Percentiles rank a stretch among this genome's conserved stretches.
phyloP scores from a whole-genome alignment of 768 basidiomycete species.

The Chalciporus sphaerocephalus region DNA sequence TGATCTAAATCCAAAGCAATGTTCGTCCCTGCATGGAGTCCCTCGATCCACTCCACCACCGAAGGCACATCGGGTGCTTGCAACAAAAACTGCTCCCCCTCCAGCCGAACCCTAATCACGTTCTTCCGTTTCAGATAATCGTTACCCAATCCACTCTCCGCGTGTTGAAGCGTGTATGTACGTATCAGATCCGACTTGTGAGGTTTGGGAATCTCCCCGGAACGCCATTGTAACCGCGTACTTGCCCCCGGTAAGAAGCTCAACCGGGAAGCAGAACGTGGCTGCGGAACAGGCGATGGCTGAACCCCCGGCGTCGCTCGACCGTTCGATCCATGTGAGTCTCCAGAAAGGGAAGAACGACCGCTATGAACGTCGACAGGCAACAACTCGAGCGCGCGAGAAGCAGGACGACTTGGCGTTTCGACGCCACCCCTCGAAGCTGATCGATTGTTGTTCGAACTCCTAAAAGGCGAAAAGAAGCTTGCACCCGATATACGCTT shows the following conservation, averaged over 20 bases:
- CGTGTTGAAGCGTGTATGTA: constrained; percentile 79
- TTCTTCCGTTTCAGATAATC: constrained; percentile 93
- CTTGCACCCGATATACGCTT: constrained; percentile 29
- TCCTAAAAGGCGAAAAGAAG: constrained; percentile 27
- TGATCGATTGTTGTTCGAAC: constrained; percentile 6
- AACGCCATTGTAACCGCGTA: constrained; percentile 15
- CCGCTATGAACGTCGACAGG: constrained; percentile 22
- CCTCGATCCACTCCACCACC: constrained; percentile 97
- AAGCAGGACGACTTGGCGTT: constrained; percentile 2
- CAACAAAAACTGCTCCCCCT: constrained; percentile 95
- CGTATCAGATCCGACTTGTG: constrained; percentile 53
- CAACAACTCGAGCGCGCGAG: constrained; percentile 20
- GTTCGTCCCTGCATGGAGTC: constrained; percentile 87
- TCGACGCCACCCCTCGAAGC: constrained; percentile 11
- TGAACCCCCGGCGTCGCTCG: constrained; percentile 13
- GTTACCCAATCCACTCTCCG: constrained; percentile 91
- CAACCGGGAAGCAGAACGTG: constrained; percentile 20
- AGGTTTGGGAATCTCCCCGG: constrained; percentile 37
- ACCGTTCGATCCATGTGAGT: constrained; percentile 12
- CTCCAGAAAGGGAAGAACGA: constrained; percentile 16
- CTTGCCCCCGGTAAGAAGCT: constrained; percentile 21
- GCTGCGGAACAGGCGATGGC: constrained; percentile 12
- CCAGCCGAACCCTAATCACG: constrained; percentile 85
- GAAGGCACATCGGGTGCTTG: constrained; percentile 80
- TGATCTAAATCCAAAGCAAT: constrained; percentile 90